These are phyloP conservation scores for Ophiosphaerella korrae DNA, from an alignment of 2,329 filamentous ascomycete species.

Conservation along the genomic window DNA sequence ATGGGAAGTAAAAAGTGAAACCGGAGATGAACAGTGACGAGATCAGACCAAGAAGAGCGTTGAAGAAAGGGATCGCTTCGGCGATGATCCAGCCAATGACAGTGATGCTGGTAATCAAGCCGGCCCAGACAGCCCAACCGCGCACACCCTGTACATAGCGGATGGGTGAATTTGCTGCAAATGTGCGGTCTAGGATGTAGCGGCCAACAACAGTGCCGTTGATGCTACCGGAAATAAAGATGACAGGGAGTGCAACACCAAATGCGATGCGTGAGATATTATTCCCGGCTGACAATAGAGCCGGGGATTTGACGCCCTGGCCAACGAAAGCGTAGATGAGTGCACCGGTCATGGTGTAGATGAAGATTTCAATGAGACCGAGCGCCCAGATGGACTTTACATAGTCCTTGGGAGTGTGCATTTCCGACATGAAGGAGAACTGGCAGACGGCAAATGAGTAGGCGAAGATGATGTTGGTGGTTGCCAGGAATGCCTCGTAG, in stretches of 20 bases:
- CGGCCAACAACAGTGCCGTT: slow-evolving; percentile 71
- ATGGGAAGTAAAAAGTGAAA: slow-evolving; percentile 62
- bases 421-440: slow-evolving; percentile 71
- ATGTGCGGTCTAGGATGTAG: slow-evolving; percentile 67
- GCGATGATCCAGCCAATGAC: slow-evolving; percentile 71
- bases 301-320: slow-evolving; percentile 64
- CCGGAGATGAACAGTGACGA: slow-evolving; percentile 67
- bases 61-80: slow-evolving; percentile 73
- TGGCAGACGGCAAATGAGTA: slow-evolving; percentile 67
- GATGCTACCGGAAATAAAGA: slow-evolving; percentile 73
- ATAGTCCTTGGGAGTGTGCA: slow-evolving; percentile 67
- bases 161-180: slow-evolving; percentile 57
- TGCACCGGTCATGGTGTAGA: slow-evolving; percentile 72
- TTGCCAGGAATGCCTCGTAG: slow-evolving; percentile 65
- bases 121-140: slow-evolving; percentile 62
- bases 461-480: slow-evolving; percentile 37
- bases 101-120: slow-evolving; percentile 62
- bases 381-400: slow-evolving; percentile 63
- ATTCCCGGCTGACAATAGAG: slow-evolving; percentile 66
- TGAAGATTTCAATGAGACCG: slow-evolving; percentile 59
- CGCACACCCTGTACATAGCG: slow-evolving; percentile 46
- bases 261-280: slow-evolving; percentile 72
- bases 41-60: slow-evolving; percentile 69
- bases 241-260: slow-evolving; percentile 72
- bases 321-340: slow-evolving; percentile 74